Percentiles rank a stretch among this genome's conserved stretches.
Evolutionary conservation across 2,329 filamentous ascomycete species (phyloP).

Genomic region (Trichoderma asperellum): DNA sequence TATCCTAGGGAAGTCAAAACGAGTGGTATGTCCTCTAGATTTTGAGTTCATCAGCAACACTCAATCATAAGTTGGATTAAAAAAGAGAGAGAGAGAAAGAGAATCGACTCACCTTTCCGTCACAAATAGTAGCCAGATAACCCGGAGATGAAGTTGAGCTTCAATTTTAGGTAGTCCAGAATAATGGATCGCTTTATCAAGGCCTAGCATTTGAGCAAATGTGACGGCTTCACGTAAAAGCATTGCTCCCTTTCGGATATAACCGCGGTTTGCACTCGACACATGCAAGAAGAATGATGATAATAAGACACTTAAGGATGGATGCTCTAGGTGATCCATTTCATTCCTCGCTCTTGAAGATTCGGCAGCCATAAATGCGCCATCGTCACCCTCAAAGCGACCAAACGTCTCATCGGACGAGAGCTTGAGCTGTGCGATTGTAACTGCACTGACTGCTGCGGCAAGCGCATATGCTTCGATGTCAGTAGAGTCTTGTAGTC

Average conservation of each 20-base stretch:
- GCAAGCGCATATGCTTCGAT: conserved; percentile 20
- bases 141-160: conserved; percentile 10
- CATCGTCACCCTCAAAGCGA: conserved; percentile 10
- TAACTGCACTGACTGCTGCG: conserved; percentile 16
- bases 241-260: conserved; percentile 19
- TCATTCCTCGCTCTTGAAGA: conserved; percentile 7
- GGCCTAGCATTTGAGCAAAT: conserved; percentile 12
- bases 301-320: conserved; percentile 7
- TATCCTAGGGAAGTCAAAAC: conserved; percentile 23
- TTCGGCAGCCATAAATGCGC: conserved; percentile 16
- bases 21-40: conserved; percentile 8
- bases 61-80: background rate
- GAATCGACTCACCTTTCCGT: background rate
- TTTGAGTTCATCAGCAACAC: background rate
- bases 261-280: conserved; percentile 16
- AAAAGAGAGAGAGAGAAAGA: background rate
- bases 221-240: conserved; percentile 20
- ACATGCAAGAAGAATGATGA: conserved; percentile 22
- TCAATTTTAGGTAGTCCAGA: conserved; percentile 1
- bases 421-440: conserved; percentile 18
- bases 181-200: conserved; percentile 16
- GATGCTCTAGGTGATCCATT: conserved; percentile 15
- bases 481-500: conserved; percentile 6
- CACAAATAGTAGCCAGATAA: conserved; percentile 15
- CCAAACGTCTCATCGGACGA: background rate